These are phyloP conservation scores for Cryptomeria japonica DNA, from an alignment of 75 land plant species.

Conservation along the genomic window DNA sequence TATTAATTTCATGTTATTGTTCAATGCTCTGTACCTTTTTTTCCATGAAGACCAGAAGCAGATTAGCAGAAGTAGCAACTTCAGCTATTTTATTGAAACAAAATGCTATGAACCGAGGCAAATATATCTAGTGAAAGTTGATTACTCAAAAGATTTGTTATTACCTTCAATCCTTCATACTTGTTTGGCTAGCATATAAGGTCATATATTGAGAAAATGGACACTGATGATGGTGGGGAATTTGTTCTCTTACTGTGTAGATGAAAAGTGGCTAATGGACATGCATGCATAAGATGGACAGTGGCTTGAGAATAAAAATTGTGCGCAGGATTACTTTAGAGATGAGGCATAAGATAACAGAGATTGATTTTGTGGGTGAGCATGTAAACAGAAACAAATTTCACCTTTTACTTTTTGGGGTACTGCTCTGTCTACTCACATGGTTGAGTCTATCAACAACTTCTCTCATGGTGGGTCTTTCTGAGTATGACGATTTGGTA, in stretches of 20 bases:
- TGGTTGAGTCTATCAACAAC: slow-evolving; percentile 53
- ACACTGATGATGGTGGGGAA: neutral
- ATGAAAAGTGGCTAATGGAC: neutral
- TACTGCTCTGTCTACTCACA: slow-evolving; percentile 8
- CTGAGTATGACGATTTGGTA: slow-evolving; percentile 56
- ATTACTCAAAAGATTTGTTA: no score
- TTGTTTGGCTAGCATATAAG: neutral
- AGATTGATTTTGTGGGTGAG: neutral
- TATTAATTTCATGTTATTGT: neutral
- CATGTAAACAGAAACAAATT: neutral
- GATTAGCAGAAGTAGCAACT: neutral
- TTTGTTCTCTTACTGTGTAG: neutral
- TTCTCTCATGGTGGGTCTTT: slow-evolving; percentile 70
- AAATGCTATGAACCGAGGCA: no score
- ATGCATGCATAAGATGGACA: neutral
- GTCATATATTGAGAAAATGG: neutral
- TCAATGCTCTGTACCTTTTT: neutral
- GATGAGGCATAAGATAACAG: neutral
- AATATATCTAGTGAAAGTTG: no score
- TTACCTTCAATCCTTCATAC: neutral
- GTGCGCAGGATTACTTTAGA: neutral
- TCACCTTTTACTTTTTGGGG: slow-evolving; percentile 11
- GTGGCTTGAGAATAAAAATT: neutral
- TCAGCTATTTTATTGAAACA: neutral
- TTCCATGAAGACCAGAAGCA: neutral